These are phyloP conservation scores for Yarrowia deformans DNA, from an alignment of 805 yeast species.

Conservation along the genomic window DNA sequence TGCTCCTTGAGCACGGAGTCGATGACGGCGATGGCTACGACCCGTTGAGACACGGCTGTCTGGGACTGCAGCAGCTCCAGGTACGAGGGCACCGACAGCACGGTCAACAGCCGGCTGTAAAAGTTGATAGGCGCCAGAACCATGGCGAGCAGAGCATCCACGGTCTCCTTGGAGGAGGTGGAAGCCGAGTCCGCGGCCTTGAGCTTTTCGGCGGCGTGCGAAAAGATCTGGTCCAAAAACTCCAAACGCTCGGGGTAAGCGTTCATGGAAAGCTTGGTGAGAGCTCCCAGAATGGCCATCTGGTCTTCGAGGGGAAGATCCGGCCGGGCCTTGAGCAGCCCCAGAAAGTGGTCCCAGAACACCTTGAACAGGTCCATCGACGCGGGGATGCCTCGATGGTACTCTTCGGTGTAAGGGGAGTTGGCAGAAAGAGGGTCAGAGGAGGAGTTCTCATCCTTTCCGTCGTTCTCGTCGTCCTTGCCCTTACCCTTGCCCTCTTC, in stretches of 20 bases:
- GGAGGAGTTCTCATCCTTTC: background rate
- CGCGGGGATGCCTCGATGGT: conserved; percentile 42
- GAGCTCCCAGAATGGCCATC: conserved; percentile 68
- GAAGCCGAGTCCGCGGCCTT: conserved; percentile 45
- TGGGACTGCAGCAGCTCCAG: conserved; percentile 63
- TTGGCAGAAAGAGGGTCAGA: background rate
- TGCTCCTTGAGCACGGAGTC: conserved; percentile 57
- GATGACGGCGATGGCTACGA: conserved; percentile 67
- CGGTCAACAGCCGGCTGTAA: conserved; percentile 46
- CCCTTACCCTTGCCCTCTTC: conserved; percentile 36
- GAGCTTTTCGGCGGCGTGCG: conserved; percentile 54
- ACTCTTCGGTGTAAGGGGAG: conserved; percentile 10
- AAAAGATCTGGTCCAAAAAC: conserved; percentile 67
- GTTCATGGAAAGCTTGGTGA: conserved; percentile 66
- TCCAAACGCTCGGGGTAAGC: conserved; percentile 69
- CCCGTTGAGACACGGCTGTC: conserved; percentile 59
- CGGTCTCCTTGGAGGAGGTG: conserved; percentile 46
- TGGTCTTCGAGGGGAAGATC: conserved; percentile 73
- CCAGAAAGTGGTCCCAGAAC: conserved; percentile 70
- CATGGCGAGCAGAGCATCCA: conserved; percentile 48
- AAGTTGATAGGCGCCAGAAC: conserved; percentile 50
- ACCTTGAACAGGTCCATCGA: conserved; percentile 60
- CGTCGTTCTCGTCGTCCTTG: conserved; percentile 27
- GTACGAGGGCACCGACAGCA: conserved; percentile 57
- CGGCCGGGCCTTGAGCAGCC: conserved; percentile 64